phyloP scores from a whole-genome alignment of 2,329 filamentous ascomycete genomes.

The Grosmannia serpens region DNA sequence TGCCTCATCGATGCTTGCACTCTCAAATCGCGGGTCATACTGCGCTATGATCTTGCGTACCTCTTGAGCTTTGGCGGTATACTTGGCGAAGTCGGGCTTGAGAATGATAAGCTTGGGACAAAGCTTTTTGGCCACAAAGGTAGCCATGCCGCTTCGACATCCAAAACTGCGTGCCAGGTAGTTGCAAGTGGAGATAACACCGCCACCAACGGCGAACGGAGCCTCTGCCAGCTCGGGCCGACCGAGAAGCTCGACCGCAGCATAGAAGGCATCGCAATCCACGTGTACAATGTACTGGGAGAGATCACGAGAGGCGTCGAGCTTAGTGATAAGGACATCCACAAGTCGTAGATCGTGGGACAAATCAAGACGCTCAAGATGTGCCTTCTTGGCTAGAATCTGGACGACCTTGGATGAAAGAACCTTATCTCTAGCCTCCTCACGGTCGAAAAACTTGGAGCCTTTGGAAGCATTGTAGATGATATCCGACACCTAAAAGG shows the following conservation, averaged over 20 bases:
- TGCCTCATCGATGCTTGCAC: slow-evolving; percentile 89
- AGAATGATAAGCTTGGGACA: slow-evolving; percentile 78
- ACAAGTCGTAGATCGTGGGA: slow-evolving; percentile 61
- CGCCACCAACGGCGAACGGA: slow-evolving; percentile 78
- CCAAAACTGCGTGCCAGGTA: slow-evolving; percentile 86
- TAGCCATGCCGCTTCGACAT: slow-evolving; percentile 88
- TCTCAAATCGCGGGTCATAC: slow-evolving; percentile 90
- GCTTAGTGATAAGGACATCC: slow-evolving; percentile 67
- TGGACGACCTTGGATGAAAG: slow-evolving; percentile 77
- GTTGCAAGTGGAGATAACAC: slow-evolving; percentile 60
- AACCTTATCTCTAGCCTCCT: slow-evolving; percentile 69
- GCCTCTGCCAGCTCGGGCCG: slow-evolving; percentile 74
- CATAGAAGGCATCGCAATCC: slow-evolving; percentile 96
- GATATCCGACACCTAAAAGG: slow-evolving; percentile 68
- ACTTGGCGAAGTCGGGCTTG: slow-evolving; percentile 82
- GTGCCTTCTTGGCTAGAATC: slow-evolving; percentile 63
- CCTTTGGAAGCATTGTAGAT: slow-evolving; percentile 97
- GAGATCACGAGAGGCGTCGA: slow-evolving; percentile 70
- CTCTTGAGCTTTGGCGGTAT: slow-evolving; percentile 79
- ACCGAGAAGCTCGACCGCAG: slow-evolving; percentile 78
- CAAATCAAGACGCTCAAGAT: slow-evolving; percentile 66
- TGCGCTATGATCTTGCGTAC: slow-evolving; percentile 68
- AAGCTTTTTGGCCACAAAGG: slow-evolving; percentile 88
- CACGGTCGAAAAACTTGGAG: slow-evolving; percentile 90
- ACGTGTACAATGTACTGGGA: slow-evolving; percentile 81